Evolutionary conservation across 345 rosid species (phyloP).

Genomic region (Corymbia maculata): DNA sequence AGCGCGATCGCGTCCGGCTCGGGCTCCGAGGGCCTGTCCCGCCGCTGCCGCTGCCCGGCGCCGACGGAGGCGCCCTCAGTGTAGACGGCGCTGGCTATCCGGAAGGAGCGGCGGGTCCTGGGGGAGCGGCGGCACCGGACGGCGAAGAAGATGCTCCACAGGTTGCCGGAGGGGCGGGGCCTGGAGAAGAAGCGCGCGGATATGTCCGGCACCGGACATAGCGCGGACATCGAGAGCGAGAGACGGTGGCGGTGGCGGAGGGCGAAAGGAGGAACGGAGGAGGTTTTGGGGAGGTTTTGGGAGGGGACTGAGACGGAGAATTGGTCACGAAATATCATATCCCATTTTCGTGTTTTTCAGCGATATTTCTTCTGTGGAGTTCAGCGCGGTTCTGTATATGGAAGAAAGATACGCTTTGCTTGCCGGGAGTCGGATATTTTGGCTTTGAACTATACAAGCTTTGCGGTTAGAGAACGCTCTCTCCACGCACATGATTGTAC

Average conservation of each 20-base stretch:
- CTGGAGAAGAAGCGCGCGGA: slow-evolving; percentile 16
- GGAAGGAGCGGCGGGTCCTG: slow-evolving; percentile 4
- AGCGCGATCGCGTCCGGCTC: slow-evolving; percentile 44
- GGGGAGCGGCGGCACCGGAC: slow-evolving; percentile 6
- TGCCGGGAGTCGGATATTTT: background rate
- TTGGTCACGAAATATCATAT: too few relatives aligned
- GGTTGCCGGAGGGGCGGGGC: slow-evolving; percentile 1
- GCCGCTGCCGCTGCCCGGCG: slow-evolving; percentile 1
- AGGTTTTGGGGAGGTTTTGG: slow-evolving; percentile 23
- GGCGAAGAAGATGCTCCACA: slow-evolving; percentile 1
- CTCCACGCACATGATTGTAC: background rate
- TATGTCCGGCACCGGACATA: slow-evolving; percentile 22
- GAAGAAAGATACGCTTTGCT: background rate
- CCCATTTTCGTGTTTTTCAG: background rate
- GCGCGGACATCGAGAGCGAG: slow-evolving; percentile 30
- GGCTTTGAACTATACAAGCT: background rate
- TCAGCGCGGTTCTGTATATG: background rate
- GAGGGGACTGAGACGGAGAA: background rate
- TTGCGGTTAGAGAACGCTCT: background rate
- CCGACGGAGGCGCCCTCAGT: slow-evolving; percentile 25
- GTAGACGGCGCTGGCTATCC: slow-evolving; percentile 28
- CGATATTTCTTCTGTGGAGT: background rate
- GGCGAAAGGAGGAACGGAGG: background rate
- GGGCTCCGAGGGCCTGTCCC: slow-evolving; percentile 16
- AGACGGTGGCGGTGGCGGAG: background rate